Percentiles rank a stretch among this genome's conserved stretches.
Conservation (phyloP, 306 rosid genomes). For the Vicia faba region DNA sequence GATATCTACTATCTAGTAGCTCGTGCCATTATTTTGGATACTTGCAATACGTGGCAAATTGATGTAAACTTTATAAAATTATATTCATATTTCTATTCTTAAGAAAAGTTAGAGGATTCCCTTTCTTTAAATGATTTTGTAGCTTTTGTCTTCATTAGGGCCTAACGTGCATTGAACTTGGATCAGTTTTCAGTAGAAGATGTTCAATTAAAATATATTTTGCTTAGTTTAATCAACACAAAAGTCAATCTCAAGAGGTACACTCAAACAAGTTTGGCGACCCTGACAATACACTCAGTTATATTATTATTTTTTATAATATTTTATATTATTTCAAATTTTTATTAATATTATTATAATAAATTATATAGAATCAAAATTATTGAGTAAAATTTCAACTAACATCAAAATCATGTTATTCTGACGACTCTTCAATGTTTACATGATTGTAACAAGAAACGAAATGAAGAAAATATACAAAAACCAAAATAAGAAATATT, state of each 20-base stretch:
- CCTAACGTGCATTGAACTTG: constrained; percentile 9
- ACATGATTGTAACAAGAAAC: too few species aligned
- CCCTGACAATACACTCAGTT: too few species aligned
- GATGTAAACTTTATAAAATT: neutral
- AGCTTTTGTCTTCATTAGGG: constrained; percentile 6
- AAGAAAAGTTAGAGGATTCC: neutral
- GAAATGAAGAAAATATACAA: too few species aligned
- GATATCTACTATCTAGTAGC: neutral
- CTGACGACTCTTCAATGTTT: too few species aligned
- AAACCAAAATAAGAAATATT: too few species aligned
- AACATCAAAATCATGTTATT: too few species aligned
- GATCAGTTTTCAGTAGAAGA: neutral
- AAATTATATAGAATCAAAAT: too few species aligned
- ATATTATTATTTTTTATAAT: too few species aligned
- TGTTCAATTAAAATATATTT: neutral
- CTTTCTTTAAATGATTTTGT: neutral
- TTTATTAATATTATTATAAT: too few species aligned
- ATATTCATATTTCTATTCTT: neutral
- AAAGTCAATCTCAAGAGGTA: constrained; percentile 1
- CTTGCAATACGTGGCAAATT: neutral
- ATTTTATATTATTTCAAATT: too few species aligned
- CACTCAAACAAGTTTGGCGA: too few species aligned
- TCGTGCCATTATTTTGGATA: neutral
- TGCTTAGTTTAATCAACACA: constrained; percentile 2
- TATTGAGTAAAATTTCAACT: too few species aligned